A percentile compares a stretch with the other conserved stretches of the same genome.
phyloP scores from a whole-genome alignment of 495 filamentous ascomycete genomes.

The Parachaetomium inaequale region DNA sequence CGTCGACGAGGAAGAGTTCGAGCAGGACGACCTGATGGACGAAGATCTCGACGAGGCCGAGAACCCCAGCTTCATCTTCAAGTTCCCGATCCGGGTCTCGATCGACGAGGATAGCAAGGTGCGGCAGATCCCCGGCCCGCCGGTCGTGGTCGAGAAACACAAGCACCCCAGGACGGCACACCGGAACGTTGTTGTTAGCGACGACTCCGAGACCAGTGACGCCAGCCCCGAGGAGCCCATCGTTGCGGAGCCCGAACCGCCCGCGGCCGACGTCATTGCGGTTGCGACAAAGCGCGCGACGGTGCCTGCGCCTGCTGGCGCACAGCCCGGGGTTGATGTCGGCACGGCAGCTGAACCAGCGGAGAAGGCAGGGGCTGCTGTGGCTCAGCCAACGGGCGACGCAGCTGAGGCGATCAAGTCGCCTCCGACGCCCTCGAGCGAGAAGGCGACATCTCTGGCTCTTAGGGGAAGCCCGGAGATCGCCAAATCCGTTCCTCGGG shows the following conservation, averaged over 20 bases:
- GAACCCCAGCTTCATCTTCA: constrained; percentile 58
- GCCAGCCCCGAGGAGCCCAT: constrained; percentile 13
- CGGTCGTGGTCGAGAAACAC: constrained; percentile 14
- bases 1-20: constrained; percentile 53
- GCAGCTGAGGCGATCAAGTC: constrained; percentile 17
- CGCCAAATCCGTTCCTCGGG: constrained; percentile 32
- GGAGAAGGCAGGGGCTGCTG: constrained; percentile 3
- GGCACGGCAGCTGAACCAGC: neutral
- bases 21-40: constrained; percentile 54
- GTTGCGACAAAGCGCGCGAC: constrained; percentile 22
- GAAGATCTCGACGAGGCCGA: constrained; percentile 44
- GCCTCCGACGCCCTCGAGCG: constrained; percentile 27
- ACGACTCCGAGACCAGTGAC: constrained; percentile 26
- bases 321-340: neutral
- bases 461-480: constrained; percentile 54
- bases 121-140: constrained; percentile 25
- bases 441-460: constrained; percentile 43
- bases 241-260: constrained; percentile 22
- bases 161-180: constrained; percentile 27
- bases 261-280: constrained; percentile 30
- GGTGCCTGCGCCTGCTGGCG: neutral
- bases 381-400: neutral
- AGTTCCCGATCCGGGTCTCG: constrained; percentile 47
- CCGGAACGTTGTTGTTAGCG: constrained; percentile 31
- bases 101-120: constrained; percentile 34